Conservation (phyloP, 805 yeast species). For the Metschnikowia kofuensis region DNA sequence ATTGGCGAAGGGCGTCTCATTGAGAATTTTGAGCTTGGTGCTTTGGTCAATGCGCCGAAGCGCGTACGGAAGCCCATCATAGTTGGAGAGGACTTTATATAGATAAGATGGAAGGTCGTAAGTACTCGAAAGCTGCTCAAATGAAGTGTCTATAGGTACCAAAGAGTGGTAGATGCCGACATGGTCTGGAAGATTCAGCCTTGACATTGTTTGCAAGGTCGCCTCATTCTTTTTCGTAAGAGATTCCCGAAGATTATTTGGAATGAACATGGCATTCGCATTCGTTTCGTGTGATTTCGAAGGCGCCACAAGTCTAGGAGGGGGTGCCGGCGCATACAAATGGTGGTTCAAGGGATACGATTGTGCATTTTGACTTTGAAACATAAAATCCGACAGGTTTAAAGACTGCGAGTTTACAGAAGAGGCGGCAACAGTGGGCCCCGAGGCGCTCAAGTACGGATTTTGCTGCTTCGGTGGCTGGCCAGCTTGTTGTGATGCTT, state of each 20-base stretch:
- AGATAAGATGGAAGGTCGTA: conserved; percentile 59
- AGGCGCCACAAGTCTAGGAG: conserved; percentile 62
- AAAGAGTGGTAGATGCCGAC: conserved; percentile 70
- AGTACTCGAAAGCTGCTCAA: conserved; percentile 29
- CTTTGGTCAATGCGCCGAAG: conserved; percentile 64
- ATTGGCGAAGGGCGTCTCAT: conserved; percentile 57
- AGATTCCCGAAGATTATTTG: conserved; percentile 66
- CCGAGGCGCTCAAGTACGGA: conserved; percentile 21
- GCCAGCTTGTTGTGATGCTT: conserved; percentile 12
- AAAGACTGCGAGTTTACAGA: conserved; percentile 11
- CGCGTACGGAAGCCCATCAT: conserved; percentile 74
- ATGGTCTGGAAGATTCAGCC: conserved; percentile 53
- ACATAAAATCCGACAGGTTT: conserved; percentile 14
- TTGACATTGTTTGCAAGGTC: conserved; percentile 61
- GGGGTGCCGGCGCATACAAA: conserved; percentile 85
- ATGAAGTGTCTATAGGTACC: conserved; percentile 66
- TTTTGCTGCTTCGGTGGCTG: conserved; percentile 19
- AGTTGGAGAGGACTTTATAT: conserved; percentile 77
- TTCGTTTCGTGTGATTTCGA: conserved; percentile 70
- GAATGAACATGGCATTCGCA: conserved; percentile 66
- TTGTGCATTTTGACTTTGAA: conserved; percentile 13
- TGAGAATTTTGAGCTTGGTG: conserved; percentile 22
- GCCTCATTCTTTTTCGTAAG: conserved; percentile 78
- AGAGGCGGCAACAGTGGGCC: conserved; percentile 6
- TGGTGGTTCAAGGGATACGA: conserved; percentile 71